Conservation (phyloP, 2,329 filamentous ascomycete genomes). For the Truncatella angustata region DNA sequence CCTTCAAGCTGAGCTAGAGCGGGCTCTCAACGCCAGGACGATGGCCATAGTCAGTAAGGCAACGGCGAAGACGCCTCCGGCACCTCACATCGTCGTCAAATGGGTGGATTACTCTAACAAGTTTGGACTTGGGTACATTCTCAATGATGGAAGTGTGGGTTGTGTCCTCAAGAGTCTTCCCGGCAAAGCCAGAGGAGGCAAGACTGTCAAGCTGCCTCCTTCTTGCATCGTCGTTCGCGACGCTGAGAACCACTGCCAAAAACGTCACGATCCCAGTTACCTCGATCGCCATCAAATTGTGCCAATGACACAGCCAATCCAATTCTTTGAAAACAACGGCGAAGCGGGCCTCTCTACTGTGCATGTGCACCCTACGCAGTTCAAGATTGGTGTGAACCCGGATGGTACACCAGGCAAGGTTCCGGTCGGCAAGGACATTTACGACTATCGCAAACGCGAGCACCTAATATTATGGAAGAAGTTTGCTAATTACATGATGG, state of each 20-base stretch:
- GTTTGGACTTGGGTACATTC: slow-evolving; percentile 79
- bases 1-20: slow-evolving; percentile 60
- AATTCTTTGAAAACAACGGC: slow-evolving; percentile 72
- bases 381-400: slow-evolving; percentile 53
- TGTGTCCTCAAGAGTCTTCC: slow-evolving; percentile 62
- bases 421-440: slow-evolving; percentile 60
- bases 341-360: slow-evolving; percentile 61
- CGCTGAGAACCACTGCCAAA: slow-evolving; percentile 68
- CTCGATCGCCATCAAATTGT: slow-evolving; percentile 58
- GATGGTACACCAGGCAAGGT: slow-evolving; percentile 62
- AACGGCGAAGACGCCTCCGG: slow-evolving; percentile 44
- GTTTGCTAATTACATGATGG: slow-evolving; percentile 72
- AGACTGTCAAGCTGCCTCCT: slow-evolving; percentile 58
- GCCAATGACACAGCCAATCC: slow-evolving; percentile 63
- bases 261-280: slow-evolving; percentile 55
- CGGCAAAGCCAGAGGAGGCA: slow-evolving; percentile 45
- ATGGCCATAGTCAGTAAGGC: slow-evolving; percentile 58
- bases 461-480: slow-evolving; percentile 70
- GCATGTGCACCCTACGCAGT: slow-evolving; percentile 63
- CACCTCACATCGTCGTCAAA: slow-evolving; percentile 68
- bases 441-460: slow-evolving; percentile 64
- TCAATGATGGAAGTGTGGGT: slow-evolving; percentile 78
- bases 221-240: slow-evolving; percentile 70
- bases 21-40: slow-evolving; percentile 61
- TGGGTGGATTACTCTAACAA: slow-evolving; percentile 91